Evolutionary conservation across 495 filamentous ascomycete genomes (phyloP), one percentile per base, ranked within the genome.

Genomic region (Letharia lupina): DNA sequence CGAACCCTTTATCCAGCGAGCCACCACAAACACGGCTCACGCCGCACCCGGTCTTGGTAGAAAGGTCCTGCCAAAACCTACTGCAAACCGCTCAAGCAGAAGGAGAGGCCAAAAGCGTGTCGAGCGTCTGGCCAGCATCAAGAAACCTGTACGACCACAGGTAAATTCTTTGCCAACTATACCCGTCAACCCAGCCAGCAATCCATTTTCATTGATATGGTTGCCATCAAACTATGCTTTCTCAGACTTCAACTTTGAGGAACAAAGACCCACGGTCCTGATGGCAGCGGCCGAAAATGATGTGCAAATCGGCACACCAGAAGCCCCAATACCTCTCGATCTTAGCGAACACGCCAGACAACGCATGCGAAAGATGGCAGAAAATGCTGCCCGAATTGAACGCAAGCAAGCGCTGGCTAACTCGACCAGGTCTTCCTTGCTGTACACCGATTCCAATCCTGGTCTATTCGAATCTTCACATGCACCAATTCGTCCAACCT

Each of bases 181-280:
- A 13, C 35, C 54, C 1, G 11, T 11, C n/a, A 15, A 16, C n/a
- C 15, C 40, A 16, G 54, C n/a, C 33, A 31, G 45, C 44, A 35
- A 9, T 15, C 6, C 28, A 5, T 2, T 2, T n/a, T 60, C 63
- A 16, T 37, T 65, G n/a, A 48, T 13, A 58, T 65, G 63, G 64
- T 40, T 66, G 16, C 57, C 64, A 18, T 42, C 57, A 39, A 23
- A 56, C 16, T 66, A 52, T 61, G 44, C 64, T n/a, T 66, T 66
- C 39, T 48, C 57, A 2, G 59, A 60, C 28, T 54, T 50, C 58
- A 66, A 66, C n/a, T 66, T 42, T 40, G 64, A 66, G 57, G 58
- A 61, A 35, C 20, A 54, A 12, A 60, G 64, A 41, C 64, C 64
- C 33, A 61, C 57, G 13, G 28, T 66, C 4, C 13, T 61, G 18